Evolutionary conservation across 495 filamentous ascomycete genomes (phyloP).

Genomic region (Xylaria castorea): DNA sequence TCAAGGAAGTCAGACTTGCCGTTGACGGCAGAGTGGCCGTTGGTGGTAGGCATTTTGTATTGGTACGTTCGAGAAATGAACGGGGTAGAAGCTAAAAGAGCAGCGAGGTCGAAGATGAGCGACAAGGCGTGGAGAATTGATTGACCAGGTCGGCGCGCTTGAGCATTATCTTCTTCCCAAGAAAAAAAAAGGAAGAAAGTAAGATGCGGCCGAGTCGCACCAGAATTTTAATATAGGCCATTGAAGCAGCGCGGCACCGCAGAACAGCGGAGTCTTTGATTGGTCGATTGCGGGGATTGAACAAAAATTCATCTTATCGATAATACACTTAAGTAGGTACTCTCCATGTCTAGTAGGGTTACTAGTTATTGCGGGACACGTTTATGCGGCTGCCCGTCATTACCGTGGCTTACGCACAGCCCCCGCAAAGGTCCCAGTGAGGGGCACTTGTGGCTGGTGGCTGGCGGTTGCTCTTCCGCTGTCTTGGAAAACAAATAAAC

Average conservation of each 20-base stretch:
- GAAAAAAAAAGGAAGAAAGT: constrained; percentile 56
- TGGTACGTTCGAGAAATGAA: constrained; percentile 33
- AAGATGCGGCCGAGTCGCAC: constrained; percentile 39
- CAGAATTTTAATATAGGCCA: constrained; percentile 30
- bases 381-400: neutral
- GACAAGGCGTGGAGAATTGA: constrained; percentile 39
- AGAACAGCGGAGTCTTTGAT: constrained; percentile 15
- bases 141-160: constrained; percentile 56
- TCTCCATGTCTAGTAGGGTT: neutral
- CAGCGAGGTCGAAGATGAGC: constrained; percentile 47
- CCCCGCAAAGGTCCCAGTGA: neutral
- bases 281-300: neutral
- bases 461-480: constrained; percentile 37
- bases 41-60: constrained; percentile 71
- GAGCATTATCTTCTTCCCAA: constrained; percentile 66
- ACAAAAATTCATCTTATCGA: constrained; percentile 13
- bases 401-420: neutral
- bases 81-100: constrained; percentile 24
- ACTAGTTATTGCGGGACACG: neutral
- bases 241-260: neutral
- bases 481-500: constrained; percentile 44
- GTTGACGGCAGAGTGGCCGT: constrained; percentile 61
- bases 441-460: constrained; percentile 21
- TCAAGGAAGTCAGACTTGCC: constrained; percentile 49
- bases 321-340: too few relatives aligned